These are phyloP conservation scores for Agarophyton chilense DNA, from an alignment of 23 red algal genomes.

Conservation along the genomic window DNA sequence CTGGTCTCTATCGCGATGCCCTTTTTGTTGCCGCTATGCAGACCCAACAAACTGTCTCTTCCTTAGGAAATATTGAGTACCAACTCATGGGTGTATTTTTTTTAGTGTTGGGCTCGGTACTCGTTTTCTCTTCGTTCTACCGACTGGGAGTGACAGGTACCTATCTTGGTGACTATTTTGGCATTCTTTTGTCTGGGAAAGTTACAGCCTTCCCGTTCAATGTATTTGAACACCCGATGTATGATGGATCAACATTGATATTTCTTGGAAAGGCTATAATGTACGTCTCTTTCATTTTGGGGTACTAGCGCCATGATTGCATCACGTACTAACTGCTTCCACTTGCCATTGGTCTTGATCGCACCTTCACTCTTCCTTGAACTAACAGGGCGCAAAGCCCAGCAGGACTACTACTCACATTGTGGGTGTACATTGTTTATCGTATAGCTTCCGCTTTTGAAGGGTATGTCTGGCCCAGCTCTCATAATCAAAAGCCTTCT, in stretches of 20 bases:
- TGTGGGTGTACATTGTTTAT: constrained; percentile 91
- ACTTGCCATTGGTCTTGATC: not conserved
- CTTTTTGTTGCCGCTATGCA: constrained; percentile 80
- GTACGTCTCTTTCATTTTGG: constrained; percentile 32
- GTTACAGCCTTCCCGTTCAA: constrained; percentile 93
- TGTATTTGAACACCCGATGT: constrained; percentile 85
- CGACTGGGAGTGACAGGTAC: constrained; percentile 89
- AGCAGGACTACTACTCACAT: constrained; percentile 78
- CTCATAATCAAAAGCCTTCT: not conserved
- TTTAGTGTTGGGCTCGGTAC: constrained; percentile 38
- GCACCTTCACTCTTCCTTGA: not conserved
- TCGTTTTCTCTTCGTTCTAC: constrained; percentile 73
- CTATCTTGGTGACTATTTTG: constrained; percentile 98
- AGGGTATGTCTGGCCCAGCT: constrained; percentile 57
- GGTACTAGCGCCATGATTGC: not conserved
- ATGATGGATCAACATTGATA: constrained; percentile 88
- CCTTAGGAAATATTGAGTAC: constrained; percentile 1
- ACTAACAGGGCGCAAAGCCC: constrained; percentile 56
- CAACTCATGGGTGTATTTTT: not conserved
- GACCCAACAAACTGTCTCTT: constrained; percentile 11
- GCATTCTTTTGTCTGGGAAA: constrained; percentile 78
- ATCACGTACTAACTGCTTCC: not conserved
- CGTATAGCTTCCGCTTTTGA: constrained; percentile 73
- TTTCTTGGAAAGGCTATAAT: constrained; percentile 82
- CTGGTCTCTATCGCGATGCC: constrained; percentile 84